These are phyloP conservation scores for Flaveria ramosissima DNA, from an alignment of 129 eudicot species.

Conservation along the genomic window DNA sequence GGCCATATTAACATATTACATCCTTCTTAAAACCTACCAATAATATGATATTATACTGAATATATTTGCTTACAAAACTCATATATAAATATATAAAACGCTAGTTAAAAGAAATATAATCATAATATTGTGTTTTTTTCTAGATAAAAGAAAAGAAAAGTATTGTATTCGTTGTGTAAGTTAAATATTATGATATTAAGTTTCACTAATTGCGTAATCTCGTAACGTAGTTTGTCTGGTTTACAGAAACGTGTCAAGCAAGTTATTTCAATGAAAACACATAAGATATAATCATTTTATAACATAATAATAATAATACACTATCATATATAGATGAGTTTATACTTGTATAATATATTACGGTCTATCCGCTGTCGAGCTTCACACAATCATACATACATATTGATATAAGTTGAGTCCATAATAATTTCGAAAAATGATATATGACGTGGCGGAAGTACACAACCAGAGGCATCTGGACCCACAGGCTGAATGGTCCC, in stretches of 20 bases:
- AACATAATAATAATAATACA: background rate
- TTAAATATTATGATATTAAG: background rate
- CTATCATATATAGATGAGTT: background rate
- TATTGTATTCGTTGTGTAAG: background rate
- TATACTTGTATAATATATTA: background rate
- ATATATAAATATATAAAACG: too few species aligned
- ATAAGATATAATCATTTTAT: background rate
- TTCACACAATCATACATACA: background rate
- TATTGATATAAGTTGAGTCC: slow-evolving; percentile 20
- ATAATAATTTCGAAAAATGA: background rate
- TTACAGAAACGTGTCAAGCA: background rate
- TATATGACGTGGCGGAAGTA: slow-evolving; percentile 29
- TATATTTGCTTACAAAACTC: too few species aligned
- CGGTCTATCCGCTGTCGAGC: too few species aligned
- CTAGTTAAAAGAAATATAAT: too few species aligned
- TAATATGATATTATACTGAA: too few species aligned
- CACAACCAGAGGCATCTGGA: slow-evolving; percentile 26
- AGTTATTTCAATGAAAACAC: background rate
- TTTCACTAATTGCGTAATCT: background rate
- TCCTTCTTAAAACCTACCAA: too few species aligned
- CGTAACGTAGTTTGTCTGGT: background rate
- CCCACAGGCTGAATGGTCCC: slow-evolving; percentile 30
- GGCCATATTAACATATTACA: too few species aligned
- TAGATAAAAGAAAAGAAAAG: background rate
- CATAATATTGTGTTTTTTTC: too few species aligned